Evolutionary conservation across 257 asterid species (phyloP).

Genomic region (Solanum sejunctum): DNA sequence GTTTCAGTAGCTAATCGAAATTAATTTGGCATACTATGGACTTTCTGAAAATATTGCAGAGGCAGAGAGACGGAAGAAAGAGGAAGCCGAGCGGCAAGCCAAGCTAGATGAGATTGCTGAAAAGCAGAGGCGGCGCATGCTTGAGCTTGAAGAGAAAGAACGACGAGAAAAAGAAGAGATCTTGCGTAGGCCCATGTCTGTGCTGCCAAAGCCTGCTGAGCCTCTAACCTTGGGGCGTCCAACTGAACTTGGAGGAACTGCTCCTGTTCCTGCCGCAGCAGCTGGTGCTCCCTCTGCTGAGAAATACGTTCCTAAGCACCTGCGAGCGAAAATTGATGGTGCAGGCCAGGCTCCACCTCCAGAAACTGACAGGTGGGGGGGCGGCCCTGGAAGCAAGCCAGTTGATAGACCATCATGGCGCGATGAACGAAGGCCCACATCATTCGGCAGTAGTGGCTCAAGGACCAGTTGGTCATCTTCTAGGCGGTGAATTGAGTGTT

Average conservation of each 20-base stretch:
- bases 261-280: constrained; percentile 19
- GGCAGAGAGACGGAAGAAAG: constrained; percentile 54
- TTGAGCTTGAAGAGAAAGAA: constrained; percentile 59
- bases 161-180: constrained; percentile 33
- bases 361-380: constrained; percentile 52
- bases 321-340: constrained; percentile 12
- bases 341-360: constrained; percentile 28
- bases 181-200: constrained; percentile 15
- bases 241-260: constrained; percentile 17
- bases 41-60: constrained; percentile 24
- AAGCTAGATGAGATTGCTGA: constrained; percentile 70
- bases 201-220: constrained; percentile 18
- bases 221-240: constrained; percentile 19
- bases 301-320: constrained; percentile 41
- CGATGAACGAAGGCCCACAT: constrained; percentile 27
- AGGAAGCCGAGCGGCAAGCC: constrained; percentile 61
- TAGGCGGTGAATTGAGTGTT: constrained; percentile 17
- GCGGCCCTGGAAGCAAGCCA: constrained; percentile 12
- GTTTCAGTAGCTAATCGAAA: not conserved
- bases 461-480: constrained; percentile 30
- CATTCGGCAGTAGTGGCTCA: constrained; percentile 24
- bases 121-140: constrained; percentile 60
- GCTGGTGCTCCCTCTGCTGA: constrained; percentile 28
- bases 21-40: not conserved
- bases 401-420: constrained; percentile 44